phyloP scores from a whole-genome alignment of 164 flowering plant genomes.

The Pachysandra terminalis region DNA sequence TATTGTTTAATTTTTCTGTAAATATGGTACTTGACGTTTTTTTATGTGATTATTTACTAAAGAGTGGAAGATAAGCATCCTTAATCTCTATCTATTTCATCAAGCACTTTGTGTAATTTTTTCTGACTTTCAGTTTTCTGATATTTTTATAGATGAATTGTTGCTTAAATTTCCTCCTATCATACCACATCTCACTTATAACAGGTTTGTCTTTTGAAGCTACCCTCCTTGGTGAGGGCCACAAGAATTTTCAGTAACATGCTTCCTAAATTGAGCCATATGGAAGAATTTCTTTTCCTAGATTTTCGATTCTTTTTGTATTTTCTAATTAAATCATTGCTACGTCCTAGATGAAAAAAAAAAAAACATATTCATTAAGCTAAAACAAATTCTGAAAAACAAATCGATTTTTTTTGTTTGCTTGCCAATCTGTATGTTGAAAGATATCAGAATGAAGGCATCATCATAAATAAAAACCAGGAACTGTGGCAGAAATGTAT shows the following conservation, averaged over 20 bases:
- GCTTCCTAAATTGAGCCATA: too few relatives aligned
- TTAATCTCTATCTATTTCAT: neutral
- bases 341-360: too few relatives aligned
- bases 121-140: too few relatives aligned
- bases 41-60: neutral
- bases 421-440: neutral
- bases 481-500: neutral
- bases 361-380: neutral
- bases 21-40: neutral
- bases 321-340: too few relatives aligned
- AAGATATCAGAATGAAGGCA: neutral
- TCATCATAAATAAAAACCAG: neutral
- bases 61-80: neutral
- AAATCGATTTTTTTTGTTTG: neutral
- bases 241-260: neutral
- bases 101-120: neutral
- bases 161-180: too few relatives aligned
- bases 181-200: too few relatives aligned
- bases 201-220: neutral
- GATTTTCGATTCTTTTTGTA: too few relatives aligned
- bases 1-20: neutral
- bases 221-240: neutral
- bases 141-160: too few relatives aligned
- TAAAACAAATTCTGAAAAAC: neutral
- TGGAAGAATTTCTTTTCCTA: too few relatives aligned